phyloP scores from a whole-genome alignment of 768 basidiomycete genomes.

The Tylopilus vinaceipallidus region DNA sequence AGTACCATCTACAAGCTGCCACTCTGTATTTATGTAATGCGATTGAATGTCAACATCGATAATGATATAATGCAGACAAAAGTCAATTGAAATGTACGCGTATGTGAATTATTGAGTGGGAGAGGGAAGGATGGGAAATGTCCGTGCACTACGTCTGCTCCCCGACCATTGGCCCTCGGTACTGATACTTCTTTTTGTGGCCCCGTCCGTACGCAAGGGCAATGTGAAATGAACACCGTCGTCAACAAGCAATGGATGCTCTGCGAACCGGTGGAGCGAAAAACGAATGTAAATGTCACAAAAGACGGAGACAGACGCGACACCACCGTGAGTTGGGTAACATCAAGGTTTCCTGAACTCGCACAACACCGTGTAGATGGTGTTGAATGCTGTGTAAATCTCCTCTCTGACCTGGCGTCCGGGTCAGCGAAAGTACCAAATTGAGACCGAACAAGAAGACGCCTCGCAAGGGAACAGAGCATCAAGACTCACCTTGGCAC shows the following conservation, averaged over 20 bases:
- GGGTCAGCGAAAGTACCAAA: slow-evolving; percentile 4
- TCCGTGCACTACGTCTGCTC: slow-evolving; percentile 39
- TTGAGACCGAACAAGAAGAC: no score
- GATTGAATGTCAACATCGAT: slow-evolving; percentile 14
- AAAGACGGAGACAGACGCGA: background rate
- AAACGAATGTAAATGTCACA: no score
- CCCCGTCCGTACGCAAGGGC: background rate
- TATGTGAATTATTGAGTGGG: slow-evolving; percentile 27
- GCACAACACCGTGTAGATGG: slow-evolving; percentile 96
- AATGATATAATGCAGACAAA: slow-evolving; percentile 29
- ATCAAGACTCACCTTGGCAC: slow-evolving; percentile 80
- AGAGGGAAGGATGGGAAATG: slow-evolving; percentile 32
- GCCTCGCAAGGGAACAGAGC: background rate
- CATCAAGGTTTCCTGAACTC: slow-evolving; percentile 84
- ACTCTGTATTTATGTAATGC: slow-evolving; percentile 15
- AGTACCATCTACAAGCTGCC: background rate
- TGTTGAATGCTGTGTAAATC: slow-evolving; percentile 99
- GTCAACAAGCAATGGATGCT: slow-evolving; percentile 1
- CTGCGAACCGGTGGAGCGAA: no score
- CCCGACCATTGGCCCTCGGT: slow-evolving; percentile 30
- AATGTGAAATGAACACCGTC: background rate
- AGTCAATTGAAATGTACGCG: slow-evolving; percentile 23
- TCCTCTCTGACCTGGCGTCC: slow-evolving; percentile 87
- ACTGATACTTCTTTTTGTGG: slow-evolving; percentile 22
- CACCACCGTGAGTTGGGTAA: background rate